phyloP scores from a whole-genome alignment of 371 early-diverging fungal genomes.

The Mortierella sp. region DNA sequence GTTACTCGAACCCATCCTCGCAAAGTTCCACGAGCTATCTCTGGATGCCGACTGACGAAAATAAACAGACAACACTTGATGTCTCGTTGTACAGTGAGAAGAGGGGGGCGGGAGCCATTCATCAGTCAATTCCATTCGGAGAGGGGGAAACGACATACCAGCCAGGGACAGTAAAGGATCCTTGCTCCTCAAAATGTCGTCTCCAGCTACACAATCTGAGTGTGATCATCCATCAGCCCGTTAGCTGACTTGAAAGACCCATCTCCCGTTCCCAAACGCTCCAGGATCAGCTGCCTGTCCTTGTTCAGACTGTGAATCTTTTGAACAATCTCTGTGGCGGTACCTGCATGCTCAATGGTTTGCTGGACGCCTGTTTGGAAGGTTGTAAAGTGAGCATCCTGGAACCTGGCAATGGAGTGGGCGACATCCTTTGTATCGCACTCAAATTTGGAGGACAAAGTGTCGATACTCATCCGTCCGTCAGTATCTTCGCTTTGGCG shows the following conservation, averaged over 20 bases:
- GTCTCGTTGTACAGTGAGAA: too few relatives aligned
- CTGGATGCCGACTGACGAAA: slow-evolving; percentile 17
- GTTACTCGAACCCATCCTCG: slow-evolving; percentile 35
- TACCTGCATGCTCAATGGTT: not conserved
- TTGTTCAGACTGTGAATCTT: not conserved
- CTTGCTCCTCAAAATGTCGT: too few relatives aligned
- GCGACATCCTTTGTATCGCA: slow-evolving; percentile 1
- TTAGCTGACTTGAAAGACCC: not conserved
- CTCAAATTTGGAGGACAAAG: slow-evolving; percentile 20
- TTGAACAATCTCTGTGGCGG: not conserved
- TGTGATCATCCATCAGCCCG: too few relatives aligned
- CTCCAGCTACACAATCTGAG: too few relatives aligned
- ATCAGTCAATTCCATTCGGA: too few relatives aligned
- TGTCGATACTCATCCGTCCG: not conserved
- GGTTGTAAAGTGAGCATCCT: not conserved
- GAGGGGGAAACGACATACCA: too few relatives aligned
- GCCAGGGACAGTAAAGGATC: too few relatives aligned
- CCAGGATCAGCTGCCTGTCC: not conserved
- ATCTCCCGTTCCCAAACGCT: not conserved
- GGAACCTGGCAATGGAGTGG: not conserved
- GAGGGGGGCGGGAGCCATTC: too few relatives aligned
- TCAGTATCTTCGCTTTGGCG: not conserved
- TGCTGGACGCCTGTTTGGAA: slow-evolving; percentile 4
- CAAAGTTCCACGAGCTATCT: slow-evolving; percentile 26
- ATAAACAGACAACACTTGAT: not conserved